A percentile compares a stretch with the other conserved stretches of the same genome.
Conservation (phyloP, 352 stramenopile species). For the Phytophthora hibernalis region DNA sequence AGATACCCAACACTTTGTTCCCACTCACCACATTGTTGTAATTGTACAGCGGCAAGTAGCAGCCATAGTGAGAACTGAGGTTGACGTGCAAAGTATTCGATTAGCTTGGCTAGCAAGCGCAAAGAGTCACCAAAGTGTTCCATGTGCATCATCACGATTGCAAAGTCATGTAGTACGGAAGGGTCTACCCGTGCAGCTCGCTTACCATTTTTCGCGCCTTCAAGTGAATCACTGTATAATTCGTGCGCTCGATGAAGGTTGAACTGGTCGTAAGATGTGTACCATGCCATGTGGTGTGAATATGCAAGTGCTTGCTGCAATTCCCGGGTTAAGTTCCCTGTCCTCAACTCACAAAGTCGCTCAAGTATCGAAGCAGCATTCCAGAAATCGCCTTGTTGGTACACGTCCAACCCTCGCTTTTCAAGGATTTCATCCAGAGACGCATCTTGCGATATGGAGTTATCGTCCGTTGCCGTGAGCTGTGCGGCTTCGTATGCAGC, state of each 20-base stretch:
- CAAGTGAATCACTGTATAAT: conserved; percentile 47
- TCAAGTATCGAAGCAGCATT: conserved; percentile 62
- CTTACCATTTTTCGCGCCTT: conserved; percentile 8
- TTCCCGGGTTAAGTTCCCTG: conserved; percentile 13
- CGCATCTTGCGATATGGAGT: conserved; percentile 25
- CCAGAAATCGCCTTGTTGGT: conserved; percentile 60
- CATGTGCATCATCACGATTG: conserved; percentile 72
- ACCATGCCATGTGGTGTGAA: conserved; percentile 75
- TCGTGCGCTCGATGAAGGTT: conserved; percentile 60
- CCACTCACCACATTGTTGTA: conserved; percentile 65
- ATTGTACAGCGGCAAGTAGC: conserved; percentile 63
- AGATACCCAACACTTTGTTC: conserved; percentile 68
- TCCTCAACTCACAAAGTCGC: conserved; percentile 27
- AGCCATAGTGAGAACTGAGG: conserved; percentile 62
- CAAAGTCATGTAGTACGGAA: conserved; percentile 63
- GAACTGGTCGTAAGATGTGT: conserved; percentile 59
- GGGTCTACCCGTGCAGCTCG: conserved; percentile 34
- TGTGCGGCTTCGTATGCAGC: conserved; percentile 36
- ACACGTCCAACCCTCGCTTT: conserved; percentile 50
- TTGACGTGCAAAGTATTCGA: conserved; percentile 60
- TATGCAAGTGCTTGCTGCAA: conserved; percentile 51
- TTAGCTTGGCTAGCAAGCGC: conserved; percentile 59
- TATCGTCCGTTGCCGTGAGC: not conserved
- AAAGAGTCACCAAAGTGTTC: conserved; percentile 58
- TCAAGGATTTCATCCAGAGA: conserved; percentile 44